Base-by-base conservation (phyloP, 2,329 filamentous ascomycete genomes). In the Coleophoma eucalyptorum region DNA sequence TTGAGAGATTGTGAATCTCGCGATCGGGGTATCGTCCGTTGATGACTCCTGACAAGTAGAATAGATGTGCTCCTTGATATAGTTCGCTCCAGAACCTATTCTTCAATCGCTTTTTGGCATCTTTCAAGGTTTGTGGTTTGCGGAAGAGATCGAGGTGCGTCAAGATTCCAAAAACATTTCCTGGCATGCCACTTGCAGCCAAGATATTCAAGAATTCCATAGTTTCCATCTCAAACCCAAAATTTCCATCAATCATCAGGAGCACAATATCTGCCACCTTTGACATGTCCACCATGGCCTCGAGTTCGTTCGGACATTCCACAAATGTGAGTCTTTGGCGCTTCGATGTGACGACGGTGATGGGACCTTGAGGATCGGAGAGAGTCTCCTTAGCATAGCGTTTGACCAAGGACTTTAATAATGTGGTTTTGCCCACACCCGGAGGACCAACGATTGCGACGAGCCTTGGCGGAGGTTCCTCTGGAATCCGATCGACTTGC, bases 181-280 rank as follows among this genome's bases (percentile, higher is more conserved):
- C 93, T 0, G 95, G 94, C 93, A 99, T 97, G 69, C 94, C 94
- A 31, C 89, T 96, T 2, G 90, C 84, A n/a, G 89, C 87, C 46
- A 99, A 76, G 16, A 97, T 86, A 62, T 97, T 97, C 65, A 99
- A 75, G 55, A 99, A 99, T 71, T 99, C 94, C 94, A 99, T 99
- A 0, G 94, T 99, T 78, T 99, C 94, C 94, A 99, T 99, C 72
- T 99, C 94, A 66, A 99, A 99, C 13, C 94, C 95, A 64, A 89
- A 99, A 72, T 97, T 97, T 50, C 94, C 95, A 66, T 99, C 94
- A 61, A 99, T 99, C 89, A 99, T 94, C 50, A 99, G 80, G 46
- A 99, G 78, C 5, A 97, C 90, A 62, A 99, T 97, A 68, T 99
- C 94, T 16, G 95, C 94, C 41, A 99, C 89, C 72, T 99, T 99